These are phyloP conservation scores for Trichosporon asahii DNA, from an alignment of 1,284 basidiomycete genomes.

Conservation along the genomic window DNA sequence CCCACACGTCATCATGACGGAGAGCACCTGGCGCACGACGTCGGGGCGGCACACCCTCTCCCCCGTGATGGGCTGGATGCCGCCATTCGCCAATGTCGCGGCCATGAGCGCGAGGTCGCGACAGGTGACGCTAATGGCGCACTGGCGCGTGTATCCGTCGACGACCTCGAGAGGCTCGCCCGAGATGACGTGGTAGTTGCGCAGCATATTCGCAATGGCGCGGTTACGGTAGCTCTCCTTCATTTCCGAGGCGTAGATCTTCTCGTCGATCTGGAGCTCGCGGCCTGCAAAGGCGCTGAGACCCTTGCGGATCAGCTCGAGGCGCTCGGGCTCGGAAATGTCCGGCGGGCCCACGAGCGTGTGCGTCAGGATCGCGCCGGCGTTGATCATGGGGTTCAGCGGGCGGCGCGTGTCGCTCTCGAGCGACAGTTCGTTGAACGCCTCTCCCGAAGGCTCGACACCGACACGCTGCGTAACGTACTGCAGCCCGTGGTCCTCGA, in stretches of 20 bases:
- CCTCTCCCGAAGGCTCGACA: conserved; percentile 25
- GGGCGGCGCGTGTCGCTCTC: conserved; percentile 19
- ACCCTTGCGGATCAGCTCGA: conserved; percentile 19
- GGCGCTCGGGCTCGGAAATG: conserved; percentile 9
- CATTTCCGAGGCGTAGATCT: conserved; percentile 17
- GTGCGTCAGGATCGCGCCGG: conserved; percentile 23
- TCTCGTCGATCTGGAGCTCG: conserved; percentile 19
- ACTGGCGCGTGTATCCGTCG: conserved; percentile 22
- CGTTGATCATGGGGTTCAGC: conserved; percentile 27
- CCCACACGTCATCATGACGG: conserved; percentile 26
- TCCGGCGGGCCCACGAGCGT: conserved; percentile 13
- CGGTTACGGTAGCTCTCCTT: conserved; percentile 21
- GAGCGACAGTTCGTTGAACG: conserved; percentile 25
- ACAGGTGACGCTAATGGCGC: conserved; percentile 19
- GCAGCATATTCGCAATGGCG: conserved; percentile 24
- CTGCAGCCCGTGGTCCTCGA: conserved; percentile 21
- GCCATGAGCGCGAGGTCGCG: conserved; percentile 26
- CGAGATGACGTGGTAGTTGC: conserved; percentile 19
- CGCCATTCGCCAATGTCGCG: conserved; percentile 23
- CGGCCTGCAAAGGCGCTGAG: conserved; percentile 20
- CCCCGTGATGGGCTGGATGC: conserved; percentile 24
- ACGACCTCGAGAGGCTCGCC: conserved; percentile 17
- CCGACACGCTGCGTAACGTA: conserved; percentile 11
- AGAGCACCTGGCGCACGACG: conserved; percentile 21
- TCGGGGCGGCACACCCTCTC: conserved; percentile 16